Evolutionary conservation across 345 rosid species (phyloP), one percentile per base, ranked within the genome.

Genomic region (Mallotus nudiflorus): DNA sequence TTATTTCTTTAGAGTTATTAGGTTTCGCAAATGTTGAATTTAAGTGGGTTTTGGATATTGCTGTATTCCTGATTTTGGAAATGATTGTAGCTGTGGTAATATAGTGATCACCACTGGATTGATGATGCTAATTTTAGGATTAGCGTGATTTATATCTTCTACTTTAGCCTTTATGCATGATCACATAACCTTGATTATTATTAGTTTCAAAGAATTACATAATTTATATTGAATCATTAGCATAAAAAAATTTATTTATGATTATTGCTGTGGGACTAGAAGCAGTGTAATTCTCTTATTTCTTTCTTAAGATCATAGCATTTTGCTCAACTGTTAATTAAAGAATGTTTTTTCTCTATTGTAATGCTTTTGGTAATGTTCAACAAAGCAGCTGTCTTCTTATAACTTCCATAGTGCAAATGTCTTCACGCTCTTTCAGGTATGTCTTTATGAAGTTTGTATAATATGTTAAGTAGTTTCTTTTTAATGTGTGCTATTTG

Each of bases 321-420:
- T 2, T 33, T 33, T 3, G 6, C 6, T 33, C 37, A 33, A 6
- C 37, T 33, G 6, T 6, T 6, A 2, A 33, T 33, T 33, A n/a
- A n/a, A n/a, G 6, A 33, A 6, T 33, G n/a, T 33, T 33, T 4
- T 42, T 42, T 42, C 9, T 2, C 9, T 53, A 35, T 68, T 73
- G 78, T 91, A 96, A 98, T 92, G 76, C 91, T 96, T 73, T 85
- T 96, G 68, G 82, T 96, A 49, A 72, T 95, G 78, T 92, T 96
- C 88, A 96, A 96, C 73, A 96, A 92, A 87, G 99, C 99, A 33
- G 99, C 98, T 69, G 93, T 96, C 99, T 67, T 88, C 99, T 37
- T 96, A 87, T 68, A 82, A 67, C 22, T 96, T 96, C 80, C 98
- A 97, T 0, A 88, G 85, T 67, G 99, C 90, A 15, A 92, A 92